Base-by-base conservation (phyloP, 306 rosid species). In the Macrotyloma uniflorum region DNA sequence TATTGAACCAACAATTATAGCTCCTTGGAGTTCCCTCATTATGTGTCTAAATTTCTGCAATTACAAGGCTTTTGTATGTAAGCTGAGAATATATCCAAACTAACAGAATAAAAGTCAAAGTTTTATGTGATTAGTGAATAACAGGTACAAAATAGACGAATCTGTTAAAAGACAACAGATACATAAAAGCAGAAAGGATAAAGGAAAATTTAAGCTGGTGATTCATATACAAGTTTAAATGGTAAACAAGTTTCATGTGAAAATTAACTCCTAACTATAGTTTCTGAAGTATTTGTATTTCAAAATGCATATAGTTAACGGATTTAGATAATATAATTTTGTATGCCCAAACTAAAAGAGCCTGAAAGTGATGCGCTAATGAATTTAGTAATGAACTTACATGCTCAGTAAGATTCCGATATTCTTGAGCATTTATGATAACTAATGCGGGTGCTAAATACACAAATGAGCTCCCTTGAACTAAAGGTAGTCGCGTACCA, bases 11-110 rank as follows among this genome's bases (percentile, higher is more conserved):
- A 95, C 82, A 74, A 95, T 91, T 85, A 95, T 85, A 76, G 97
- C 98, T 82, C 98, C 98, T 85, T 95, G 98, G 47, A 95, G 91
- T 87, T 95, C 98, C 79, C 91, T 91, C 98, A 95, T 95, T 87
- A 95, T 95, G 81, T 88, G 93, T 82, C 92, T 86, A 85, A 95
- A 95, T 85, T 92, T 95, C 98, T 95, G 93, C 85, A 84, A 68
- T 67, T 67, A 38, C 24, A 81, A 67, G 19, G 57, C 23, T 26
- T 84, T 43, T 69, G 36, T 50, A 77, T 28, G 69, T 47, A 77
- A 74, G 63, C 61, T 36, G 68, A 18, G 78, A 80, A 57, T 47
- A 67, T 59, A 40, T 67, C 85, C 42, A 70, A 26, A 75, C 18
- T 53, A 23, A 65, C 51, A 67, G 18, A 38, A 43, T 43, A 55